Conservation (phyloP, 805 yeast genomes). For the Candida methanosorbosa region DNA sequence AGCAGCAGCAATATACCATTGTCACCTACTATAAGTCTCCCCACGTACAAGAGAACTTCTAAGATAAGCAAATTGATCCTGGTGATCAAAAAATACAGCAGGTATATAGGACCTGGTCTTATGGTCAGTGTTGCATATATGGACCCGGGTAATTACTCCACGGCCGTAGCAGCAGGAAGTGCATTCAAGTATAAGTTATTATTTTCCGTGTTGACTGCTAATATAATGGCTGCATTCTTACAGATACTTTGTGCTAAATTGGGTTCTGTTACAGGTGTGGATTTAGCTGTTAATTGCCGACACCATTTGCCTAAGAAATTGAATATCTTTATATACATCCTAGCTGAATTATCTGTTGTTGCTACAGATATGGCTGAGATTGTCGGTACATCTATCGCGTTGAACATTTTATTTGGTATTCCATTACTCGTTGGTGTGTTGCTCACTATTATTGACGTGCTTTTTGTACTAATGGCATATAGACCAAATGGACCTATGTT, state of each 20-base stretch:
- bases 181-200: conserved; percentile 71
- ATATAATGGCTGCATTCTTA: conserved; percentile 77
- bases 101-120: conserved; percentile 82
- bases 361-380: conserved; percentile 97
- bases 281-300: conserved; percentile 81
- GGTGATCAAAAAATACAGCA: conserved; percentile 25
- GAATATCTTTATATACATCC: conserved; percentile 54
- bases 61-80: neutral
- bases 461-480: conserved; percentile 81
- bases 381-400: conserved; percentile 93
- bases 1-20: too few species aligned
- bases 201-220: conserved; percentile 72
- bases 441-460: conserved; percentile 77
- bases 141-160: conserved; percentile 97
- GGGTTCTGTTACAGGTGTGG: conserved; percentile 92
- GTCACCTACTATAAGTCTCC: too few species aligned
- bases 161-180: conserved; percentile 92
- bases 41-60: too few species aligned
- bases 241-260: conserved; percentile 80
- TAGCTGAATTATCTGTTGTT: conserved; percentile 86
- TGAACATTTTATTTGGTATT: conserved; percentile 71
- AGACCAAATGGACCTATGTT: conserved; percentile 75
- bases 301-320: conserved; percentile 57
- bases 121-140: conserved; percentile 94
- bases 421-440: conserved; percentile 82